Evolutionary conservation across 805 yeast species (phyloP).

Genomic region (Yamadazyma nakazawae): DNA sequence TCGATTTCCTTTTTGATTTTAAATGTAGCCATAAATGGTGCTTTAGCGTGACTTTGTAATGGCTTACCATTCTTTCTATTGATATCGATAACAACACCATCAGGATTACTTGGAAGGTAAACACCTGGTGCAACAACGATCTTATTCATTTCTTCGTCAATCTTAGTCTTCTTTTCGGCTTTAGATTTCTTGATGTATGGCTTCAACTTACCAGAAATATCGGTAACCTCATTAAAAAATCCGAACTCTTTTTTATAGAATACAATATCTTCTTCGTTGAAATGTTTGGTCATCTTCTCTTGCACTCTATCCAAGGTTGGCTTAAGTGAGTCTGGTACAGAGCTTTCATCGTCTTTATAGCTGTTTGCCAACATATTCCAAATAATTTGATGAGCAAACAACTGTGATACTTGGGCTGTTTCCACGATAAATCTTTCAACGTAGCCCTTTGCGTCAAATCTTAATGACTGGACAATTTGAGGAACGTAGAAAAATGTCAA

Average conservation of each 20-base stretch:
- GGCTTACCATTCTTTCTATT: conserved; percentile 92
- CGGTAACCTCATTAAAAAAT: conserved; percentile 88
- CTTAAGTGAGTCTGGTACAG: conserved; percentile 75
- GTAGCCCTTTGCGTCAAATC: conserved; percentile 80
- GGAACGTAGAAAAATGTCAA: conserved; percentile 95
- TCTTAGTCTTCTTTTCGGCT: conserved; percentile 93
- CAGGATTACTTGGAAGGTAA: conserved; percentile 94
- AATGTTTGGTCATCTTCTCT: conserved; percentile 56
- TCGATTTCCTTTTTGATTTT: conserved; percentile 63
- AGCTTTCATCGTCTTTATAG: conserved; percentile 83
- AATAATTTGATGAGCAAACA: conserved; percentile 95
- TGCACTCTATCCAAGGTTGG: conserved; percentile 78
- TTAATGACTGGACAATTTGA: conserved; percentile 88
- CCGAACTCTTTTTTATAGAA: conserved; percentile 82
- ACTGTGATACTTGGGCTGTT: conserved; percentile 83
- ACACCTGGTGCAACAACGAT: conserved; percentile 51
- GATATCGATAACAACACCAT: conserved; percentile 89
- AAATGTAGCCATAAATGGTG: conserved; percentile 97
- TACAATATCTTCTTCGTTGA: conserved; percentile 55
- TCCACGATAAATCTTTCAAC: conserved; percentile 87
- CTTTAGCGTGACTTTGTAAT: conserved; percentile 95
- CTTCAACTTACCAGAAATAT: conserved; percentile 90
- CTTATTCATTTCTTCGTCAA: conserved; percentile 89
- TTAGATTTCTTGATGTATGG: conserved; percentile 92
- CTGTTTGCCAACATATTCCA: conserved; percentile 97